Evolutionary conservation across 2,329 filamentous ascomycete species (phyloP).

Genomic region (Blastomyces gilchristii): DNA sequence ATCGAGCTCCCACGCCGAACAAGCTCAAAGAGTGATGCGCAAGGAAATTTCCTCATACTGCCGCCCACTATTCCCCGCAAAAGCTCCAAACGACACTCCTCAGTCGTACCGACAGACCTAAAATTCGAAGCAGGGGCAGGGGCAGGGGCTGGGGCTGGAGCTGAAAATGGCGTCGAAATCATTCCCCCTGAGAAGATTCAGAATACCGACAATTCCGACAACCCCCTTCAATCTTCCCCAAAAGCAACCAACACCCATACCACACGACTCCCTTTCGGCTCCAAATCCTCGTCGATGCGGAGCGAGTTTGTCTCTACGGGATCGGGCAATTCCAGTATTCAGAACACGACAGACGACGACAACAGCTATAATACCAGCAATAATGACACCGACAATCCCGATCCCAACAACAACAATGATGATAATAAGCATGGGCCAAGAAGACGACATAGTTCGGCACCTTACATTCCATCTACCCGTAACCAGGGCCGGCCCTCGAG

Average conservation of each 20-base stretch:
- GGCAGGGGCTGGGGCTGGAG: background rate
- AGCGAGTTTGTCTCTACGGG: constrained; percentile 29
- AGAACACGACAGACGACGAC: constrained; percentile 21
- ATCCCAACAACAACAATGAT: constrained; percentile 4
- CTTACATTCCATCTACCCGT: constrained; percentile 16
- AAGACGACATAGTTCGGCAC: constrained; percentile 11
- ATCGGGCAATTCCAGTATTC: constrained; percentile 32
- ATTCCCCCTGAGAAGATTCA: constrained; percentile 17
- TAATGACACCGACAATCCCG: constrained; percentile 3
- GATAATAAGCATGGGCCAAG: constrained; percentile 8
- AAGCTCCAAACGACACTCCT: constrained; percentile 52
- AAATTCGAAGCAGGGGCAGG: constrained; percentile 10
- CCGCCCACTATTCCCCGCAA: constrained; percentile 57
- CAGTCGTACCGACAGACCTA: constrained; percentile 14
- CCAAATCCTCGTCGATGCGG: constrained; percentile 27
- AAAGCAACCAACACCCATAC: constrained; percentile 15
- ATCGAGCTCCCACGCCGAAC: constrained; percentile 56
- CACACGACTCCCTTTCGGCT: constrained; percentile 35
- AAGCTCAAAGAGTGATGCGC: constrained; percentile 48
- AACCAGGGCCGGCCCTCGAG: constrained; percentile 35
- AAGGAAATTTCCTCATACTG: constrained; percentile 28
- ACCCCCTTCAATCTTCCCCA: constrained; percentile 9
- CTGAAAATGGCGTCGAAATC: constrained; percentile 14
- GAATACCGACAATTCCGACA: constrained; percentile 13
- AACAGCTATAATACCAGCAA: background rate